These are phyloP conservation scores for Fraxinus latifolia DNA, from an alignment of 305 asterid species.

Conservation along the genomic window DNA sequence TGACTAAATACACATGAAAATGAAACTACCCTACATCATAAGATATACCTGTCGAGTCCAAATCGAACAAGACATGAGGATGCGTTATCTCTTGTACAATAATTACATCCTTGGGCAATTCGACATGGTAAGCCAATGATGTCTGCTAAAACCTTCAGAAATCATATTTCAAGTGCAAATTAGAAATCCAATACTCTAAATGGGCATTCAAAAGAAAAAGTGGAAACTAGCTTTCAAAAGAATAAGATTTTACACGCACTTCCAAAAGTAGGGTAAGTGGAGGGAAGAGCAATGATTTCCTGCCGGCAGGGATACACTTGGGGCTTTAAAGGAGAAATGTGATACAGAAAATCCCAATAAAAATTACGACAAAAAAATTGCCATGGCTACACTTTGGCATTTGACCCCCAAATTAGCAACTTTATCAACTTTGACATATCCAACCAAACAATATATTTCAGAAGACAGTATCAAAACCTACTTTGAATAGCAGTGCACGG, in stretches of 20 bases:
- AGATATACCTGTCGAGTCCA: constrained; percentile 73
- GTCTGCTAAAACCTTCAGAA: constrained; percentile 86
- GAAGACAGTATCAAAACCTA: constrained; percentile 31
- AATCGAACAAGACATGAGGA: constrained; percentile 94
- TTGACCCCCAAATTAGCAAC: constrained; percentile 11
- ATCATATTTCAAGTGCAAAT: constrained; percentile 22
- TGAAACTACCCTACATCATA: constrained; percentile 14
- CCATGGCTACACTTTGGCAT: neutral
- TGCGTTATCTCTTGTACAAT: constrained; percentile 78
- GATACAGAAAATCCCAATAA: neutral
- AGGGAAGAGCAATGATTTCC: constrained; percentile 11
- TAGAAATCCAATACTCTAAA: constrained; percentile 13
- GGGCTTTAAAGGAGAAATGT: constrained; percentile 3
- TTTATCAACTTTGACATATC: constrained; percentile 9
- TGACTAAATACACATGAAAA: neutral
- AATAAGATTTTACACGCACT: constrained; percentile 6
- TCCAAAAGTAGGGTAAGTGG: neutral
- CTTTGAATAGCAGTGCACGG: constrained; percentile 88
- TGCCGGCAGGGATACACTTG: neutral
- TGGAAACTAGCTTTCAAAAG: constrained; percentile 1
- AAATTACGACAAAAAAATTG: neutral
- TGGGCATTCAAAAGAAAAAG: constrained; percentile 12
- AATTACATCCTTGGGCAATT: constrained; percentile 90
- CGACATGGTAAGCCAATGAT: constrained; percentile 89
- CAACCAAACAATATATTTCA: constrained; percentile 1